Conservation (phyloP, 2,329 filamentous ascomycete species). For the Graphilbum fragrans region DNA sequence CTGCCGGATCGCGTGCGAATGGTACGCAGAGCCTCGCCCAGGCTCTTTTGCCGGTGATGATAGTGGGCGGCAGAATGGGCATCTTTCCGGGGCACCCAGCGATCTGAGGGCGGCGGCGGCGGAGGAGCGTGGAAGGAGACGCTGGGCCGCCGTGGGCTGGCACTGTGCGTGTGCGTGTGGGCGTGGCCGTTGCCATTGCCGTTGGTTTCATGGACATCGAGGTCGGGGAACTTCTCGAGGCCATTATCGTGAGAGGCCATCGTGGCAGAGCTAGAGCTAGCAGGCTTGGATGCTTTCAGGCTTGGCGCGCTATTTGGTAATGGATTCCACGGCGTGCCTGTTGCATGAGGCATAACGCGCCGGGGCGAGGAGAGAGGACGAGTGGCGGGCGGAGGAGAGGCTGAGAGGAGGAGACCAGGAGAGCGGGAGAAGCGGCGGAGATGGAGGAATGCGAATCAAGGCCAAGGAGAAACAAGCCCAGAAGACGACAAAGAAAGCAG, state of each 20-base stretch:
- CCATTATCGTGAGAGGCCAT: constrained; percentile 11
- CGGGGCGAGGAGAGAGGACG: neutral
- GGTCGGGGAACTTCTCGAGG: constrained; percentile 48
- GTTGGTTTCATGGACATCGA: constrained; percentile 22
- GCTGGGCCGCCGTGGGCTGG: constrained; percentile 15
- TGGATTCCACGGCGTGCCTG: constrained; percentile 1
- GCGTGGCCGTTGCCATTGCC: too few species aligned
- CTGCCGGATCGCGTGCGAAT: constrained; percentile 74
- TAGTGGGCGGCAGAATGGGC: constrained; percentile 16
- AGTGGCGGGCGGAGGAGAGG: constrained; percentile 4
- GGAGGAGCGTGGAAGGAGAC: constrained; percentile 15
- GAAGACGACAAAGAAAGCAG: neutral
- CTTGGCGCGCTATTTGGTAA: constrained; percentile 2
- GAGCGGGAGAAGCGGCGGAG: neutral
- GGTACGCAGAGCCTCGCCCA: constrained; percentile 75
- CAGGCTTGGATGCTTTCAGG: neutral
- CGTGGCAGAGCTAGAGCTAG: neutral
- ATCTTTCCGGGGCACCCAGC: constrained; percentile 50
- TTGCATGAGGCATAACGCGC: constrained; percentile 9
- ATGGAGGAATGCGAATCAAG: neutral
- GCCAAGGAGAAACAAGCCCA: neutral
- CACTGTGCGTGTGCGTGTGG: too few species aligned
- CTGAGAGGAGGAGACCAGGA: neutral
- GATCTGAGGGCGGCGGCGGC: constrained; percentile 14
- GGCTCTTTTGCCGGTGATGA: constrained; percentile 70